These are phyloP conservation scores for Leccinum subtestaceum DNA, from an alignment of 768 basidiomycete genomes.

Conservation along the genomic window DNA sequence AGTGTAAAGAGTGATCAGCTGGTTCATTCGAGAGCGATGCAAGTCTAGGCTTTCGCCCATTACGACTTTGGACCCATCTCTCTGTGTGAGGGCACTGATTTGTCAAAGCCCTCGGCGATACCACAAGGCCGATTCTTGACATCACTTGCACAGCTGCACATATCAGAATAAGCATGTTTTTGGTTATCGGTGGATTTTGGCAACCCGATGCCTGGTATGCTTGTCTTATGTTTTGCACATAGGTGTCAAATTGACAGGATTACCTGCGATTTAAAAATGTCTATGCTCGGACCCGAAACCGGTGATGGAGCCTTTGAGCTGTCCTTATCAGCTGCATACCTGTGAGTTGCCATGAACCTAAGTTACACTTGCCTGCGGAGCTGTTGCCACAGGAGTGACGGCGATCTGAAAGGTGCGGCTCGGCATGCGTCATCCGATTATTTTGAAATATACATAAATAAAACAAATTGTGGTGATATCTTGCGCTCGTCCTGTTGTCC, in stretches of 20 bases:
- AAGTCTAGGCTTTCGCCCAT: not conserved
- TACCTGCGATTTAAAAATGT: not conserved
- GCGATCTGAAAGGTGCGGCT: constrained; percentile 5
- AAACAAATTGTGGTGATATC: constrained; percentile 8
- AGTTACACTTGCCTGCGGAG: constrained; percentile 1
- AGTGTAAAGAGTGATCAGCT: constrained; percentile 9
- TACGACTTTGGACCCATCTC: not conserved
- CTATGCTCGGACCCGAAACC: constrained; percentile 11
- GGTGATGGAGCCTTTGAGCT: not conserved
- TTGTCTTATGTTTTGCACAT: constrained; percentile 5
- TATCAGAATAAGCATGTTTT: constrained; percentile 12
- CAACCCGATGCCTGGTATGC: not conserved
- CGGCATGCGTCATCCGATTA: constrained; percentile 1
- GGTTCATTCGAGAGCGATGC: not conserved
- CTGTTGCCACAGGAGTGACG: constrained; percentile 1
- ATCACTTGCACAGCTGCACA: not conserved
- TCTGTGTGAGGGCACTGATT: constrained; percentile 8
- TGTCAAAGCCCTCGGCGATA: constrained; percentile 19
- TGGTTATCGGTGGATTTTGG: not conserved
- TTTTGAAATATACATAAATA: constrained; percentile 15
- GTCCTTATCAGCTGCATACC: not conserved
- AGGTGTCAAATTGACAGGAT: constrained; percentile 1
- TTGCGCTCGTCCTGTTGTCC: constrained; percentile 2
- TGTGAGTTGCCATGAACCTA: not conserved
- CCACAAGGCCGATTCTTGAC: not conserved